phyloP scores from a whole-genome alignment of 2,329 filamentous ascomycete genomes.

The Sclerotinia sclerotiorum region DNA sequence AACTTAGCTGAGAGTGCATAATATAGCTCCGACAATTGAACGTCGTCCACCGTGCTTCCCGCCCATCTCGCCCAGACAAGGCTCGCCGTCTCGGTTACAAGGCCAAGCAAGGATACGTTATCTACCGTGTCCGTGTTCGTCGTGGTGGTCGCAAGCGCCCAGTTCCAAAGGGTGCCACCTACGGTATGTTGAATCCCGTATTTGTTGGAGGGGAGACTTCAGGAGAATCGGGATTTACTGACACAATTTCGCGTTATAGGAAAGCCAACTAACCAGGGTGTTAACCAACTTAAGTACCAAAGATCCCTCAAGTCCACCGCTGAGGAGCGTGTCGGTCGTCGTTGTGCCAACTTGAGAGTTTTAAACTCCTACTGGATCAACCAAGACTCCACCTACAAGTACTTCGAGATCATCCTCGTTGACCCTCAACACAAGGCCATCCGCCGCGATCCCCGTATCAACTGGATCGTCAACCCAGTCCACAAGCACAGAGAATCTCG shows the following conservation, averaged over 20 bases:
- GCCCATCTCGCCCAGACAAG: slow-evolving; percentile 98
- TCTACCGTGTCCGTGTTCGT: slow-evolving; percentile 98
- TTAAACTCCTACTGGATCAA: slow-evolving; percentile 99
- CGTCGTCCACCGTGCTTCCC: slow-evolving; percentile 98
- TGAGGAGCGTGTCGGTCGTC: slow-evolving; percentile 99
- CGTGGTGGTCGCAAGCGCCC: slow-evolving; percentile 99
- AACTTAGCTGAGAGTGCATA: slow-evolving; percentile 99
- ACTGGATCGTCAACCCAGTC: slow-evolving; percentile 99
- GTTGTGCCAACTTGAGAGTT: slow-evolving; percentile 97
- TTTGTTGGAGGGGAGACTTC: background rate
- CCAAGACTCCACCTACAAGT: slow-evolving; percentile 99
- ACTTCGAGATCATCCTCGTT: slow-evolving; percentile 99
- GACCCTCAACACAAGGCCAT: slow-evolving; percentile 99
- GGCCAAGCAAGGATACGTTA: slow-evolving; percentile 99
- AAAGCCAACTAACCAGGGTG: slow-evolving; percentile 99
- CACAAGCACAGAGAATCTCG: slow-evolving; percentile 99
- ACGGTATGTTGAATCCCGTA: slow-evolving; percentile 64
- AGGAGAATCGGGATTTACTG: background rate
- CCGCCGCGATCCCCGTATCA: slow-evolving; percentile 98
- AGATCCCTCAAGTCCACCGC: slow-evolving; percentile 96
- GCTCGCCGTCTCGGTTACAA: slow-evolving; percentile 99
- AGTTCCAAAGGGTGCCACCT: slow-evolving; percentile 96
- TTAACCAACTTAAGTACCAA: slow-evolving; percentile 99
- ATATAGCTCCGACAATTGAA: slow-evolving; percentile 99
- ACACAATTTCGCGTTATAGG: slow-evolving; percentile 54